Conservation (phyloP, 1,284 basidiomycete genomes). For the Xerocomus nothofagi region DNA sequence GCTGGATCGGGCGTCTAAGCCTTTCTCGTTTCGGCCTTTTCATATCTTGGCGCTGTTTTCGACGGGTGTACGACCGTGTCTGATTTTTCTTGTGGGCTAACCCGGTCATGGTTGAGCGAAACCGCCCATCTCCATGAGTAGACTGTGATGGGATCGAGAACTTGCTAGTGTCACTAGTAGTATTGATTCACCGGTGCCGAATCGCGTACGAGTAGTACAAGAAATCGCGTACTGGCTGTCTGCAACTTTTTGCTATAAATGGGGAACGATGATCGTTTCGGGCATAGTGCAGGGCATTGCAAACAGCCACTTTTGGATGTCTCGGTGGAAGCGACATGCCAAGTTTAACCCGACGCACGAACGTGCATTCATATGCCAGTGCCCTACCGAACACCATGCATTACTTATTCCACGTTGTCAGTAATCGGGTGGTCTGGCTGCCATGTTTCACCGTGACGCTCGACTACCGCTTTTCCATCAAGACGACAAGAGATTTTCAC, state of each 20-base stretch:
- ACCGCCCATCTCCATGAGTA: not conserved
- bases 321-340: slow-evolving; percentile 5
- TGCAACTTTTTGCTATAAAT: no score
- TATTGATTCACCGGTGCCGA: not conserved
- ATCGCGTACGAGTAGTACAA: not conserved
- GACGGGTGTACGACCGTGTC: not conserved
- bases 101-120: not conserved
- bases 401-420: slow-evolving; percentile 6
- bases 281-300: no score
- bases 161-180: no score
- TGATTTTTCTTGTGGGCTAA: slow-evolving; percentile 8
- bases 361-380: slow-evolving; percentile 27
- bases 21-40: no score
- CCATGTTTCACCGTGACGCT: not conserved
- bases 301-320: slow-evolving; percentile 13
- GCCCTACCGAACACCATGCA: slow-evolving; percentile 6
- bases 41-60: slow-evolving; percentile 2
- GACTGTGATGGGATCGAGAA: not conserved
- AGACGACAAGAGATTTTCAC: slow-evolving; percentile 7
- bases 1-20: slow-evolving; percentile 49
- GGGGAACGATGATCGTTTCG: no score
- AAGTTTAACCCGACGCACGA: slow-evolving; percentile 18
- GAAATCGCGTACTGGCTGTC: no score
- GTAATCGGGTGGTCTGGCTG: not conserved
- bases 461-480: slow-evolving; percentile 11